Evolutionary conservation across 2,329 filamentous ascomycete species (phyloP), one percentile per base, ranked within the genome.

Genomic region (Raffaelea arxii): DNA sequence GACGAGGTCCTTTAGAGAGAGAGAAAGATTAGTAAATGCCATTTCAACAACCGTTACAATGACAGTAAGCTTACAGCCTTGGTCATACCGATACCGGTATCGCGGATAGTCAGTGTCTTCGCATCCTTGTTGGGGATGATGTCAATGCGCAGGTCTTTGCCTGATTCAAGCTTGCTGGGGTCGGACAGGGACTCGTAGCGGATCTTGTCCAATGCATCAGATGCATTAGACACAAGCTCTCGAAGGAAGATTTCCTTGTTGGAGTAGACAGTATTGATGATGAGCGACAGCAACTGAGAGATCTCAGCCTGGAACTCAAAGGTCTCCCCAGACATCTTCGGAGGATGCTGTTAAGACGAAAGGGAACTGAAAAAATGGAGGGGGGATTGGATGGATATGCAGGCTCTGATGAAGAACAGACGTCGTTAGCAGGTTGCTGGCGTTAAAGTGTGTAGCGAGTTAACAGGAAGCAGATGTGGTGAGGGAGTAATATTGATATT

Each of bases 251-350:
- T 97, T 76, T 97, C 92, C 81, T 98, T 98, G 85, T 98, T 98
- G 61, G 90, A 96, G 81, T 97, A 98, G 77, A 98, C 92, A 58
- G 92, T 97, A 86, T 98, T 98, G 82, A 98, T 98, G 75, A 98
- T 98, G 69, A 98, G 86, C 60, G 84, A 89, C 67, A 98, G 86
- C 58, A 98, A 87, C 87, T 98, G 92, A 86, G 91, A 97, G 69
- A 98, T 98, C 86, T 98, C 92, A 85, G 92, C 92, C 85, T 98
- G 92, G 79, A 97, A 98, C 85, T 97, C 91, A 77, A 98, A 98
- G 60, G 90, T 96, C 78, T 97, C 63, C 47, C 55, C 90, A 71
- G 88, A 72, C 87, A 94, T 95, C 68, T 68, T 86, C n/a, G 71
- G 65, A 64, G 69, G 66, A 59, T 67, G 66, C 65, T 60, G 32